Evolutionary conservation across 768 basidiomycete species (phyloP).

Genomic region (Imleria badia): DNA sequence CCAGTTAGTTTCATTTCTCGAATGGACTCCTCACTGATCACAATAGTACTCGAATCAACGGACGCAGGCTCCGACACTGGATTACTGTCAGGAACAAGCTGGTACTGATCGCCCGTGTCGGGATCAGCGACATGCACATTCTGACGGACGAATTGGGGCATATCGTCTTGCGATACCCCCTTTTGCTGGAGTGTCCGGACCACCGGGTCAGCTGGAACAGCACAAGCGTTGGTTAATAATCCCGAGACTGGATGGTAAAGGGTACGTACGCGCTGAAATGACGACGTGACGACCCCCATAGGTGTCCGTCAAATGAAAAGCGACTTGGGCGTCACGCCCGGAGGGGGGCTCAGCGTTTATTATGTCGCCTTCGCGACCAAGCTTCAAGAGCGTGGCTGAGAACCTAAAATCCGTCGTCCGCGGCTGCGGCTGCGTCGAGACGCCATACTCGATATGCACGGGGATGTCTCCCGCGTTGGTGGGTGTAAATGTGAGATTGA

Average conservation of each 20-base stretch:
- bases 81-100: not conserved
- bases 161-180: conserved; percentile 4
- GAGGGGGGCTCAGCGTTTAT: not conserved
- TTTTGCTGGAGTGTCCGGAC: not conserved
- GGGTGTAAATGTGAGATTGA: conserved; percentile 5
- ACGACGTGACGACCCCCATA: conserved; percentile 1
- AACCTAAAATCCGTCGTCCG: not conserved
- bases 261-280: conserved; percentile 1
- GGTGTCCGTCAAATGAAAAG: not conserved
- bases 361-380: not conserved
- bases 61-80: not conserved
- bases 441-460: not conserved
- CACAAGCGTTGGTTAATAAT: not conserved
- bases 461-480: not conserved
- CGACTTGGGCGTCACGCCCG: not conserved
- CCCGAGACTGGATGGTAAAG: not conserved
- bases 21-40: conserved; percentile 1
- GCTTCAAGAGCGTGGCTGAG: not conserved
- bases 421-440: no score
- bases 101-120: conserved; percentile 6
- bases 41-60: not conserved
- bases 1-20: not conserved
- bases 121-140: conserved; percentile 3
- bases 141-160: conserved; percentile 4
- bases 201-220: not conserved